Percentiles rank a stretch among this genome's conserved stretches.
phyloP scores from a whole-genome alignment of 495 filamentous ascomycete species.

The Xeromyces bisporus region DNA sequence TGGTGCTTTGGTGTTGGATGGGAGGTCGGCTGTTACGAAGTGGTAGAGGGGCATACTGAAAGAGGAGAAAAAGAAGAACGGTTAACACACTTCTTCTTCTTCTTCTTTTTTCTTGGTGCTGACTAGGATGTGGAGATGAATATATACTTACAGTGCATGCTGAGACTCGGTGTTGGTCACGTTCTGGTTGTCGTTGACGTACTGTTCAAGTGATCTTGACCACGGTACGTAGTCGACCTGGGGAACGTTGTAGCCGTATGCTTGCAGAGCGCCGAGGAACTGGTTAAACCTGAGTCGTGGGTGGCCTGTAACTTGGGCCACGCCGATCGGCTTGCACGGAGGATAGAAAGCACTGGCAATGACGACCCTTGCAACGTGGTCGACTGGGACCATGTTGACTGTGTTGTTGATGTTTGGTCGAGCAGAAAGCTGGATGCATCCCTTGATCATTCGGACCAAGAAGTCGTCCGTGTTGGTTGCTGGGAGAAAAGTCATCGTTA shows the following conservation, averaged over 20 bases:
- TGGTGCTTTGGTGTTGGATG: slow-evolving; percentile 58
- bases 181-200: slow-evolving; percentile 42
- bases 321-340: slow-evolving; percentile 30
- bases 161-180: slow-evolving; percentile 38
- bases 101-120: too few relatives aligned
- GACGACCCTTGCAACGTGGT: slow-evolving; percentile 65
- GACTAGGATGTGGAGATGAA: too few relatives aligned
- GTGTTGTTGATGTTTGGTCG: slow-evolving; percentile 72
- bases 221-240: slow-evolving; percentile 46
- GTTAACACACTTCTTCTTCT: too few relatives aligned
- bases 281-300: slow-evolving; percentile 66
- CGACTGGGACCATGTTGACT: slow-evolving; percentile 80
- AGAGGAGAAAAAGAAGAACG: neutral
- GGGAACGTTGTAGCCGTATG: slow-evolving; percentile 61
- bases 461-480: slow-evolving; percentile 83
- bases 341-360: slow-evolving; percentile 55
- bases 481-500: slow-evolving; percentile 1
- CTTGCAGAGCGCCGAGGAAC: slow-evolving; percentile 52
- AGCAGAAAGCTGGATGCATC: slow-evolving; percentile 60
- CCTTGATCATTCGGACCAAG: slow-evolving; percentile 75
- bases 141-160: slow-evolving; percentile 48
- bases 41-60: slow-evolving; percentile 65
- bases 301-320: slow-evolving; percentile 66
- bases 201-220: slow-evolving; percentile 37
- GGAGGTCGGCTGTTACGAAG: slow-evolving; percentile 66